phyloP scores from a whole-genome alignment of 345 rosid genomes.

The Brassica rapa region DNA sequence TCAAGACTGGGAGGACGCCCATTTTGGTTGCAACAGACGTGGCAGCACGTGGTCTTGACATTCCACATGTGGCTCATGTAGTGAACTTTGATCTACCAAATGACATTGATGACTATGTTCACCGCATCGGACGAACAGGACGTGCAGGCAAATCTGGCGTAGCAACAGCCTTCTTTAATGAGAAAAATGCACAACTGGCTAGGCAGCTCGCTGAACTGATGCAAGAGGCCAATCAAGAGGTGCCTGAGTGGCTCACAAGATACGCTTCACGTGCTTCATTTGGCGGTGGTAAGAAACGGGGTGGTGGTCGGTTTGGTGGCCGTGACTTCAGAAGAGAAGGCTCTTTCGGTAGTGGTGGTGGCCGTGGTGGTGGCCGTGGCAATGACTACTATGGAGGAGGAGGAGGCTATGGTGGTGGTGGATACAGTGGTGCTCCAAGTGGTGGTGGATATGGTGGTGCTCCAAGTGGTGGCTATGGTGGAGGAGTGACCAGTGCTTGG shows the following conservation, averaged over 20 bases:
- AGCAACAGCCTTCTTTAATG: slow-evolving; percentile 95
- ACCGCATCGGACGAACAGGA: slow-evolving; percentile 94
- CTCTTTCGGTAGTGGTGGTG: slow-evolving; percentile 56
- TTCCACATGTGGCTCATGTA: slow-evolving; percentile 54
- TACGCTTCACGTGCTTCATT: slow-evolving; percentile 72
- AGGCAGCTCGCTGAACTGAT: slow-evolving; percentile 75
- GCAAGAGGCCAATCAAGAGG: slow-evolving; percentile 98
- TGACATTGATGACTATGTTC: slow-evolving; percentile 96
- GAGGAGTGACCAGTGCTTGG: slow-evolving; percentile 84
- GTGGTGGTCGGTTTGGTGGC: slow-evolving; percentile 90
- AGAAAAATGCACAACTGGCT: slow-evolving; percentile 61
- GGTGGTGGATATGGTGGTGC: slow-evolving; percentile 42
- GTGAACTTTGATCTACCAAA: slow-evolving; percentile 96
- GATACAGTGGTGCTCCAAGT: slow-evolving; percentile 40
- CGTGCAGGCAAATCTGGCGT: slow-evolving; percentile 87
- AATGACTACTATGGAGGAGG: slow-evolving; percentile 49
- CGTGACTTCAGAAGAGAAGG: slow-evolving; percentile 52
- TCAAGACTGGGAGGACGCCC: slow-evolving; percentile 84
- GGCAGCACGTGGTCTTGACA: slow-evolving; percentile 49
- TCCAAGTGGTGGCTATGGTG: slow-evolving; percentile 41
- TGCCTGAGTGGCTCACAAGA: slow-evolving; percentile 87
- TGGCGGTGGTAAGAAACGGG: slow-evolving; percentile 58
- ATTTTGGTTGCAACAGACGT: slow-evolving; percentile 96
- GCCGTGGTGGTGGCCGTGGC: slow-evolving; percentile 42
- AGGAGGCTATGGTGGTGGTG: slow-evolving; percentile 39